Evolutionary conservation across 768 basidiomycete genomes (phyloP).

Genomic region (Hemileccinum impolitum): DNA sequence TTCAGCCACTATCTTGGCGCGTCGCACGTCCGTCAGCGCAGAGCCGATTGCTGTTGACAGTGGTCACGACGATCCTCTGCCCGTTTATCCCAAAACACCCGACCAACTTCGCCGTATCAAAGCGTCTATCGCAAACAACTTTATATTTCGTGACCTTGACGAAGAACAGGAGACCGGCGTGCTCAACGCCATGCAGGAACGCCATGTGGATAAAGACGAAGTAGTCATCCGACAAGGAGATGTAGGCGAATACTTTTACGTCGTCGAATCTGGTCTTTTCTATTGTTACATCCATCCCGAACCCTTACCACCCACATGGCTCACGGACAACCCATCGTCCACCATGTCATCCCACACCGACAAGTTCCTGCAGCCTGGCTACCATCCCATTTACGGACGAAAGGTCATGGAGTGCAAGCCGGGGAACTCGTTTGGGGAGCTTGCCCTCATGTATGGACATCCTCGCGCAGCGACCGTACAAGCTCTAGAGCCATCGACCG

Average conservation of each 20-base stretch:
- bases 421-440: conserved; percentile 89
- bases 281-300: conserved; percentile 79
- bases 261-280: conserved; percentile 86
- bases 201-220: conserved; percentile 62
- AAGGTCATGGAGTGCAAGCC: conserved; percentile 83
- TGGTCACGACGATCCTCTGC: conserved; percentile 60
- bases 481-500: conserved; percentile 73
- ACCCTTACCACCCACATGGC: conserved; percentile 59
- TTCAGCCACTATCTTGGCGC: conserved; percentile 76
- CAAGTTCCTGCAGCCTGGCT: conserved; percentile 59
- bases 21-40: conserved; percentile 92
- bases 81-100: conserved; percentile 71
- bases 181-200: conserved; percentile 93
- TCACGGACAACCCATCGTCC: conserved; percentile 40
- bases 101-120: conserved; percentile 89
- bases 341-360: conserved; percentile 41
- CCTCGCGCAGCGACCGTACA: conserved; percentile 93
- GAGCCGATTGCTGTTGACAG: conserved; percentile 90
- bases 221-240: conserved; percentile 98
- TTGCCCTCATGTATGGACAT: conserved; percentile 98
- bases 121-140: conserved; percentile 80
- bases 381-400: conserved; percentile 70
- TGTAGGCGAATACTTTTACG: conserved; percentile 96
- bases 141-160: conserved; percentile 94
- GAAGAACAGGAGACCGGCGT: conserved; percentile 95